phyloP scores from a whole-genome alignment of 2,329 filamentous ascomycete species.

The Clonostachys chloroleuca region DNA sequence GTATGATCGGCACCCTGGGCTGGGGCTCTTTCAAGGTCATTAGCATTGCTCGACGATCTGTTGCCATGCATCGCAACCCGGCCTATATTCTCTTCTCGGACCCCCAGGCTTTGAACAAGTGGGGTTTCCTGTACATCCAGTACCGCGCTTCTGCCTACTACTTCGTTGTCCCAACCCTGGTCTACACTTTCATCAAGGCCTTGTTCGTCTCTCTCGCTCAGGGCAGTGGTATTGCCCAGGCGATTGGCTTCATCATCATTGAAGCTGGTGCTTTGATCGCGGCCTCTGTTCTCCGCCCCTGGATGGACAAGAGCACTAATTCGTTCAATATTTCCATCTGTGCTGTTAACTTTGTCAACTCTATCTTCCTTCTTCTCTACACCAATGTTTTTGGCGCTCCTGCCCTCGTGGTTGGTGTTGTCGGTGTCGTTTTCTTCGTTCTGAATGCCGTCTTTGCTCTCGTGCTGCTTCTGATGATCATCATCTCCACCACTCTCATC shows the following conservation, averaged over 20 bases:
- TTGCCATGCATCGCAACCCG: conserved; percentile 90
- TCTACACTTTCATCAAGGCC: conserved; percentile 79
- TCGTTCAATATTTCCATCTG: conserved; percentile 93
- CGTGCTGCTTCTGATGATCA: conserved; percentile 76
- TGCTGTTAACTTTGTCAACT: conserved; percentile 85
- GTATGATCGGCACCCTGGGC: conserved; percentile 69
- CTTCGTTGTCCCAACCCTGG: conserved; percentile 78
- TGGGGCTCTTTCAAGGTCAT: conserved; percentile 93
- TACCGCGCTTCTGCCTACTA: conserved; percentile 96
- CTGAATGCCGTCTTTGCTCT: conserved; percentile 81
- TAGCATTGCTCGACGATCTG: conserved; percentile 80
- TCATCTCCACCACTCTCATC: conserved; percentile 57
- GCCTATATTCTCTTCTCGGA: conserved; percentile 97
- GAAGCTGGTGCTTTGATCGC: conserved; percentile 75
- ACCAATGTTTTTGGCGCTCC: conserved; percentile 83
- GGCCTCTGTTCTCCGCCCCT: conserved; percentile 78
- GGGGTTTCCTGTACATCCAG: conserved; percentile 96
- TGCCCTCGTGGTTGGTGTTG: conserved; percentile 76
- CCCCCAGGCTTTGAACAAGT: conserved; percentile 90
- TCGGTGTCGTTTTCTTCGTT: conserved; percentile 87
- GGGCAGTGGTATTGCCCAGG: conserved; percentile 65
- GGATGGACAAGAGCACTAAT: conserved; percentile 99
- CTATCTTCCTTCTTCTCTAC: conserved; percentile 86
- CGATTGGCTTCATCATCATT: conserved; percentile 76
- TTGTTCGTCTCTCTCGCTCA: conserved; percentile 86